phyloP scores from a whole-genome alignment of 768 basidiomycete species.

The Rhodotorula babjevae region DNA sequence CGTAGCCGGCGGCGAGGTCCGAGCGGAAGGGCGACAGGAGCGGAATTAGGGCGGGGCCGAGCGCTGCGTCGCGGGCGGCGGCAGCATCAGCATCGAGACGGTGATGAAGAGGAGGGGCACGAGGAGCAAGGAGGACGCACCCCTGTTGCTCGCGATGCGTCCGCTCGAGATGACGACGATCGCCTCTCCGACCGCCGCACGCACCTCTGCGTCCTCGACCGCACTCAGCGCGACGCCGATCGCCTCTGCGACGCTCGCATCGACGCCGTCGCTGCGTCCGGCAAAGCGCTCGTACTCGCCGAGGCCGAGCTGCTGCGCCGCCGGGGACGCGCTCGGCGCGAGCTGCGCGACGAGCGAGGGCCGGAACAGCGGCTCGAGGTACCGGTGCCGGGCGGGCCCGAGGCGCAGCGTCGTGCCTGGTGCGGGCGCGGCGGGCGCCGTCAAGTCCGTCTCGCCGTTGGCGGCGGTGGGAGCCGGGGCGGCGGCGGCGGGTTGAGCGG shows the following conservation, averaged over 20 bases:
- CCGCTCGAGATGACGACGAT: constrained; percentile 66
- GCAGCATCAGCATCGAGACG: neutral
- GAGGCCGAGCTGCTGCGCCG: constrained; percentile 12
- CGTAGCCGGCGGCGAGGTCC: constrained; percentile 9
- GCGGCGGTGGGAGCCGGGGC: neutral
- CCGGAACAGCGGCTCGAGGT: constrained; percentile 78
- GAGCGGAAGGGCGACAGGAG: constrained; percentile 31
- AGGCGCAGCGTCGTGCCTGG: constrained; percentile 59
- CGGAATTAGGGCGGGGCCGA: constrained; percentile 19
- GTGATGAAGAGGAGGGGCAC: no score
- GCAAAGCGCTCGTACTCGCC: constrained; percentile 15
- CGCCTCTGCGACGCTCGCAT: constrained; percentile 59
- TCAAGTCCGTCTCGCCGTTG: neutral
- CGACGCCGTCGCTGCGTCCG: neutral
- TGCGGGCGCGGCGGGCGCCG: constrained; percentile 49
- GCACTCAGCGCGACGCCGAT: constrained; percentile 61
- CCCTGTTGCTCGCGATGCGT: constrained; percentile 67
- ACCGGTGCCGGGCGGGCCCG: constrained; percentile 81
- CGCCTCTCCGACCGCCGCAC: constrained; percentile 71
- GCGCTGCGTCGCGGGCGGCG: constrained; percentile 6
- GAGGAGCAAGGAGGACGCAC: constrained; percentile 48
- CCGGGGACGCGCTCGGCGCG: neutral
- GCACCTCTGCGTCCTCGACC: constrained; percentile 59
- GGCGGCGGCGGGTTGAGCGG: constrained; percentile 48
- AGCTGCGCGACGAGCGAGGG: constrained; percentile 16